Conservation (phyloP, 1,284 basidiomycete species). For the Ganoderma meredithae region DNA sequence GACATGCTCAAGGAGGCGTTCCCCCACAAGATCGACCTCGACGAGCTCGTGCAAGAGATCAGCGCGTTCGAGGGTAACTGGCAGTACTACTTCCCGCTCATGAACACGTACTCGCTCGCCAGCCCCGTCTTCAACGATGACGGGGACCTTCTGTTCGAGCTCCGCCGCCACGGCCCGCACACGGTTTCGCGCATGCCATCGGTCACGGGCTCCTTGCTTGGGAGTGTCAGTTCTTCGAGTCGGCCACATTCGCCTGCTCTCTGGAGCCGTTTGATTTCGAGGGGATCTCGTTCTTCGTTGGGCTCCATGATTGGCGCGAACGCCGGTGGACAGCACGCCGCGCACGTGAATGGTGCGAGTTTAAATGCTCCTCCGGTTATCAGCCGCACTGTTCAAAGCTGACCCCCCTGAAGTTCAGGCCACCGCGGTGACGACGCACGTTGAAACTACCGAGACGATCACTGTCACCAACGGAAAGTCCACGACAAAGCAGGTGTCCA, state of each 20-base stretch:
- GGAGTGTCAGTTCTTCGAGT: neutral
- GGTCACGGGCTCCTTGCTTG: neutral
- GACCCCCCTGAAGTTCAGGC: neutral
- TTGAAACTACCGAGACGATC: neutral
- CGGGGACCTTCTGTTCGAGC: conserved; percentile 44
- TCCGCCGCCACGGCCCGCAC: conserved; percentile 28
- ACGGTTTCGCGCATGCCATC: conserved; percentile 7
- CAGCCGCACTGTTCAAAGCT: neutral
- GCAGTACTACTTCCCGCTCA: conserved; percentile 39
- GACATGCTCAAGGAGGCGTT: conserved; percentile 30
- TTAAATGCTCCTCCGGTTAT: neutral
- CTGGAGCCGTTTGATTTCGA: neutral
- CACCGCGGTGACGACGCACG: neutral
- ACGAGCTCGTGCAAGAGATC: conserved; percentile 37
- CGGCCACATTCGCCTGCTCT: neutral
- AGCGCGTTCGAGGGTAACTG: conserved; percentile 42
- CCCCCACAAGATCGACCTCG: conserved; percentile 35
- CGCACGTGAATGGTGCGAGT: neutral
- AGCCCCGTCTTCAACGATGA: conserved; percentile 43
- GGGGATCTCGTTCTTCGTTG: neutral
- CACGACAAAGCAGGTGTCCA: neutral
- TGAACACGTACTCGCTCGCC: conserved; percentile 37
- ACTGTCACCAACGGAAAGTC: conserved; percentile 8
- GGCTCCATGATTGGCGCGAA: neutral
- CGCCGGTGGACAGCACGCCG: neutral